Evolutionary conservation across 331 rosid species (phyloP).

Genomic region (Quercus phellos): DNA sequence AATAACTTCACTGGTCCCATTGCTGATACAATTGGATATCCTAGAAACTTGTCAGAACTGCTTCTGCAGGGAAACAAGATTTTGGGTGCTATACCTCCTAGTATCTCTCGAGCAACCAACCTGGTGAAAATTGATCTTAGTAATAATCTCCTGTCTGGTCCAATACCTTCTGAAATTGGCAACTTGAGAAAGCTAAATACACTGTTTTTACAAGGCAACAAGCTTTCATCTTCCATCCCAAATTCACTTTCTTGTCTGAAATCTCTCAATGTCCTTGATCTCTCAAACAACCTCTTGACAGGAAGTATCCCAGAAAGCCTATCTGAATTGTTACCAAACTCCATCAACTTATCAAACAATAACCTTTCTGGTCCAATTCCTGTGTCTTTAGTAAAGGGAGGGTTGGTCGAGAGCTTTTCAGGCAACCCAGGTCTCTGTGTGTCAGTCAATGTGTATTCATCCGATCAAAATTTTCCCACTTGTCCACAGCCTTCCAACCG

Average conservation of each 20-base stretch:
- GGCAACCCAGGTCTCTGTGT: constrained; percentile 83
- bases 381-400: constrained; percentile 61
- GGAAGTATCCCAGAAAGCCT: constrained; percentile 87
- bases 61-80: constrained; percentile 69
- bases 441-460: constrained; percentile 37
- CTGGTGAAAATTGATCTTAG: constrained; percentile 89
- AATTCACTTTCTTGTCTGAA: constrained; percentile 52
- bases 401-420: constrained; percentile 80
- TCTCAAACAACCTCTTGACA: constrained; percentile 68
- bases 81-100: constrained; percentile 68
- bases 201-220: constrained; percentile 77
- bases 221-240: constrained; percentile 68
- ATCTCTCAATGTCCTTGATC: constrained; percentile 88
- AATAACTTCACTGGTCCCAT: constrained; percentile 65
- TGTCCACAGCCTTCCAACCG: constrained; percentile 40
- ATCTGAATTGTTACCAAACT: constrained; percentile 63
- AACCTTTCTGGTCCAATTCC: constrained; percentile 86
- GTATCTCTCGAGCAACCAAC: constrained; percentile 51
- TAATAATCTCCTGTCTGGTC: constrained; percentile 65
- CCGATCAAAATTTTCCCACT: constrained; percentile 45
- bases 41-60: constrained; percentile 74
- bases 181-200: constrained; percentile 58
- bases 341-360: constrained; percentile 81
- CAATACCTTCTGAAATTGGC: constrained; percentile 85
- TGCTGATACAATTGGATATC: constrained; percentile 41